Conservation (phyloP, 257 asterid genomes). For the Nicotiana tabacum region DNA sequence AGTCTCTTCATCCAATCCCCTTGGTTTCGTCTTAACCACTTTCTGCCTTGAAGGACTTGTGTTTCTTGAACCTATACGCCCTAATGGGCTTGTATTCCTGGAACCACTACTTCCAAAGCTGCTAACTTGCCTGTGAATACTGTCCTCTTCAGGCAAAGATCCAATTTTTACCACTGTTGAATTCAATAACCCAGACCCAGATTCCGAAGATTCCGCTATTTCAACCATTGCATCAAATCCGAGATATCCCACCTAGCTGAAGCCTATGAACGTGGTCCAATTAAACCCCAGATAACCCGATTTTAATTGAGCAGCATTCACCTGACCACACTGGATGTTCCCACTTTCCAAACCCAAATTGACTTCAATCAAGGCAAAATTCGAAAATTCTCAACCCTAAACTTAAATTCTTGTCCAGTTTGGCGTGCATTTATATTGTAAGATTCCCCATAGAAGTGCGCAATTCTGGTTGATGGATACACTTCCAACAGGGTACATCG, state of each 20-base stretch:
- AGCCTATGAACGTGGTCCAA: slow-evolving; percentile 3
- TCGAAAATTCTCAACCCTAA: slow-evolving; percentile 2
- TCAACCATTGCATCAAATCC: slow-evolving; percentile 23
- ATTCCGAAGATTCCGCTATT: slow-evolving; percentile 60
- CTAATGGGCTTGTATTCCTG: slow-evolving; percentile 79
- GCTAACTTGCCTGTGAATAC: slow-evolving; percentile 44
- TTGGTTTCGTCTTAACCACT: slow-evolving; percentile 76
- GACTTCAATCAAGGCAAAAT: too few species aligned
- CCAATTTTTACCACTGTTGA: slow-evolving; percentile 44
- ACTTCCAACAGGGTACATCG: neutral
- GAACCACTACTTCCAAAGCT: slow-evolving; percentile 59
- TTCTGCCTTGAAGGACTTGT: slow-evolving; percentile 90
- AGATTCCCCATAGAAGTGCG: neutral
- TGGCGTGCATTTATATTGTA: neutral
- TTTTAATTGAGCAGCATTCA: neutral
- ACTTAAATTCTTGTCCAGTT: neutral
- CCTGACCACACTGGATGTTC: neutral
- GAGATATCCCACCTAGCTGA: slow-evolving; percentile 9
- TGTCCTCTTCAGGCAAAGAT: slow-evolving; percentile 56
- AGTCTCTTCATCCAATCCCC: slow-evolving; percentile 96
- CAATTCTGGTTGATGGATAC: neutral
- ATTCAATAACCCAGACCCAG: slow-evolving; percentile 40
- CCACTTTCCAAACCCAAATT: neutral
- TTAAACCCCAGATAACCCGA: slow-evolving; percentile 13
- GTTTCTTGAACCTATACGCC: slow-evolving; percentile 81